Evolutionary conservation across 352 stramenopile species (phyloP), one percentile per base, ranked within the genome.

Genomic region (Phytophthora pseudosyringae): DNA sequence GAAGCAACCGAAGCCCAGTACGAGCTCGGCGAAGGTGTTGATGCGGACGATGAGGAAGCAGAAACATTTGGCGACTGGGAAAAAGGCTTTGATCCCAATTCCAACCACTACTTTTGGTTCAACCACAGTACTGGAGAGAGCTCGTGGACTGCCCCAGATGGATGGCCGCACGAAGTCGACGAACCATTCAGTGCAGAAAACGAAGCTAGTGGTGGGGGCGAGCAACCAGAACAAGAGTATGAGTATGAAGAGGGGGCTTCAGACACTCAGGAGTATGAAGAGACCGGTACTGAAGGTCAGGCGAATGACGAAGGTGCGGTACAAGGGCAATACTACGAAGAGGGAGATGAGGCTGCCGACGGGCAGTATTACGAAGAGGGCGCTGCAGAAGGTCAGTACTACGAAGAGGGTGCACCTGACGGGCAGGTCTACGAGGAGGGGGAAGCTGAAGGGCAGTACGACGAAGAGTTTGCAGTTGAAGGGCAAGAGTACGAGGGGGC

Each of bases 71-170:
- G 81, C 2, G 86, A 94, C 58, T 95, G 87, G 85, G 87, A 95
- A 53, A 92, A 94, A 72, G 86, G 87, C 11, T 94, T 93, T 32
- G 87, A 95, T 36, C 76, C 83, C 9, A 87, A 64, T 49, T 84
- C 83, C 4, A 93, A 93, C 25, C 87, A 95, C 62, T 91, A 93
- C 63, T 96, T 93, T 49, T 96, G 88, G 88, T 96, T 95, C 73
- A 95, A 96, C 65, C 82, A 95, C 56, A 75, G 49, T 4, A 91
- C 82, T 3, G 84, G 79, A 12, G 87, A 94, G 56, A 94, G 87
- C 31, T 83, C 84, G 25, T 96, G 87, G 86, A 90, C 77, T 12
- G 69, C 83, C 15, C 86, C 87, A 0, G 85, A 93, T 21, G 81
- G 81, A 25, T 95, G 88, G 87, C 85, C 87, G 28, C 86, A 80